A percentile compares a stretch with the other conserved stretches of the same genome.
phyloP scores from a whole-genome alignment of 805 yeast species.

The Myxozyma monticola region DNA sequence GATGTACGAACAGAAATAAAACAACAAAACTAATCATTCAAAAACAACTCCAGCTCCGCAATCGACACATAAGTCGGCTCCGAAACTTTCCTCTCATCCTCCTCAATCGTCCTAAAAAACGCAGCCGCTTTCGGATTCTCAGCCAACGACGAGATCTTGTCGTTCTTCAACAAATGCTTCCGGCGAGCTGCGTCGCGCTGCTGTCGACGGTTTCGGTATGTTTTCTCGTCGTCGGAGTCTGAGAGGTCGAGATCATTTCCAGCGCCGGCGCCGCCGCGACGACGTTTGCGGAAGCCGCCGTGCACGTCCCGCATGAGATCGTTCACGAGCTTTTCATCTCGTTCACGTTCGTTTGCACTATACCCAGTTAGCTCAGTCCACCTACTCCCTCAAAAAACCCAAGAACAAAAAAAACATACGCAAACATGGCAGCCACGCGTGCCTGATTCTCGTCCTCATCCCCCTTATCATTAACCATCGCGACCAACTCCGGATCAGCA shows the following conservation, averaged over 20 bases:
- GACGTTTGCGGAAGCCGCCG: constrained; percentile 65
- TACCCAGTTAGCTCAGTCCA: neutral
- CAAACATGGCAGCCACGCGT: constrained; percentile 54
- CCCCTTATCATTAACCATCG: constrained; percentile 73
- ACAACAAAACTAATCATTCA: constrained; percentile 13
- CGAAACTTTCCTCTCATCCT: constrained; percentile 38
- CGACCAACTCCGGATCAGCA: constrained; percentile 51
- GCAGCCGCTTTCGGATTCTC: constrained; percentile 62
- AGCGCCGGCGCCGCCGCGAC: constrained; percentile 43
- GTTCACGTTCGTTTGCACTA: constrained; percentile 47
- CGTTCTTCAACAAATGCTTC: constrained; percentile 50
- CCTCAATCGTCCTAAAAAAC: constrained; percentile 64
- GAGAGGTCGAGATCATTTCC: constrained; percentile 44
- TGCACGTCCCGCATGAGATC: constrained; percentile 57
- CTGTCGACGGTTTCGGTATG: constrained; percentile 42
- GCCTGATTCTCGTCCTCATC: constrained; percentile 51
- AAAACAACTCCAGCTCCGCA: constrained; percentile 12
- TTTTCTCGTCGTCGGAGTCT: constrained; percentile 76
- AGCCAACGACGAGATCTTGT: constrained; percentile 39
- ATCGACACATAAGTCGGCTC: constrained; percentile 16
- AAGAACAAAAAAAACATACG: constrained; percentile 35
- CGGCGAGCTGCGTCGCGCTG: constrained; percentile 47
- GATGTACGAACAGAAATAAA: too few relatives aligned
- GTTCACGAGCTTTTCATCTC: constrained; percentile 63
- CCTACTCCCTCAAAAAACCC: neutral